Base-by-base conservation (phyloP, 805 yeast genomes). In the Wickerhamiella shivajii region DNA sequence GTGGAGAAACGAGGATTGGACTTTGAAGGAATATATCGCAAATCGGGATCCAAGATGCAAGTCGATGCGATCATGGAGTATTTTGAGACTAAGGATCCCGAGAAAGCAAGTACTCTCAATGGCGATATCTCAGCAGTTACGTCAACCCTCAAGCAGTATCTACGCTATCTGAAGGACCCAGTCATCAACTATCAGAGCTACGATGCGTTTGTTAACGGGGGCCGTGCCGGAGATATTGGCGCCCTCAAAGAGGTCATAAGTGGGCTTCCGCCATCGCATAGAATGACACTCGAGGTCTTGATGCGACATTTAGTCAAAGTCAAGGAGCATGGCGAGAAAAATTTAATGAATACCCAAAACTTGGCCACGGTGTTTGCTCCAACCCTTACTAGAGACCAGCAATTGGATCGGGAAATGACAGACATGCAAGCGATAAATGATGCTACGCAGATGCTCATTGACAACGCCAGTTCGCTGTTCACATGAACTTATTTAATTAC, bases 311-410 rank as follows among this genome's bases (percentile, higher is more conserved):
- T 90, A 43, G 56, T 63, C 29, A 55, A 60, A 36, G 75, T 90
- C 20, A 69, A 71, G 24, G 52, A 59, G 18, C 61, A 64, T 50
- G 62, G 70, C 28, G 54, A 53, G 9, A 50, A 56, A 27, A 90
- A 85, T 51, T 66, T 85, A 52, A 90, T 90, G 98, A 79, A 69
- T 26, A 61, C 68, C 45, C 74, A 74, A 53, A 84, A 90, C 47
- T 57, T 90, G 34, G 75, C 94, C 0, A 81, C 90, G 27, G 95
- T 87, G 6, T 90, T 90, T 63, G 93, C 95, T 1, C 97, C 98
- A 3, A 83, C 95, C 6, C 57, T 90, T 27, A 76, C 84, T 0
- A 66, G 93, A 30, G 93, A 83, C 46, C 59, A 65, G 39, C 66
- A 72, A 25, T 85, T 93, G 6, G 83, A 77, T 43, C 67, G 75